phyloP scores from a whole-genome alignment of 2,329 filamentous ascomycete species.

The Penicillium corylophilum region DNA sequence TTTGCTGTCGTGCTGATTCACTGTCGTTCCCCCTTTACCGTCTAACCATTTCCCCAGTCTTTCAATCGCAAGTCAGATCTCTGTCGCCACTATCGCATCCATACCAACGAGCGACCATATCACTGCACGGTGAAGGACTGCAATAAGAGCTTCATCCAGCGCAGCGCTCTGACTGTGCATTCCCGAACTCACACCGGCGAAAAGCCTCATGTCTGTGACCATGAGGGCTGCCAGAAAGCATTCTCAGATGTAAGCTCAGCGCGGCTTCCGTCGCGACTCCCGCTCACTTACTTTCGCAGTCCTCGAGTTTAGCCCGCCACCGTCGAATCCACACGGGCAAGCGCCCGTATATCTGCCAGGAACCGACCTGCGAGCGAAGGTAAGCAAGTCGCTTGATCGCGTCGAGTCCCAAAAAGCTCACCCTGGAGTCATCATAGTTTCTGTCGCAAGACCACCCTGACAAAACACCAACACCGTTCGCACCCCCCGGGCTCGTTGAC shows the following conservation, averaged over 20 bases:
- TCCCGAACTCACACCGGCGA: constrained; percentile 46
- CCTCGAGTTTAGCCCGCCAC: constrained; percentile 43
- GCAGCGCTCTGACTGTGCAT: constrained; percentile 49
- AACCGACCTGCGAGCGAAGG: constrained; percentile 42
- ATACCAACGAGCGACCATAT: constrained; percentile 51
- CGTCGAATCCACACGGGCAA: constrained; percentile 43
- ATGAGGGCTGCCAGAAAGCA: constrained; percentile 44
- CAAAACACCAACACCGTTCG: constrained; percentile 42
- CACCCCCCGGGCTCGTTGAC: constrained; percentile 35
- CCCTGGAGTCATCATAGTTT: constrained; percentile 27
- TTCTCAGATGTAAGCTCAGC: constrained; percentile 44
- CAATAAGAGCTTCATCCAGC: constrained; percentile 50
- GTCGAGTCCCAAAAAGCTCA: not conserved
- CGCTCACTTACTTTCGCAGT: constrained; percentile 21
- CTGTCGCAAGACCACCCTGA: constrained; percentile 43
- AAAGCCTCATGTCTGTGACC: constrained; percentile 46
- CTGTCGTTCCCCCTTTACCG: not conserved
- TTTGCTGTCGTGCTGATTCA: not conserved
- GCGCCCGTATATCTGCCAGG: constrained; percentile 42
- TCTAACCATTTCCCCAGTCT: constrained; percentile 31
- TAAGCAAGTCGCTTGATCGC: constrained; percentile 15
- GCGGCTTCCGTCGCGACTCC: not conserved
- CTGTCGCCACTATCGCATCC: constrained; percentile 48
- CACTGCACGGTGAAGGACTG: constrained; percentile 46
- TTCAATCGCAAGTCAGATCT: constrained; percentile 52